Conservation (phyloP, 306 rosid species). For the Boehmeria nivea region DNA sequence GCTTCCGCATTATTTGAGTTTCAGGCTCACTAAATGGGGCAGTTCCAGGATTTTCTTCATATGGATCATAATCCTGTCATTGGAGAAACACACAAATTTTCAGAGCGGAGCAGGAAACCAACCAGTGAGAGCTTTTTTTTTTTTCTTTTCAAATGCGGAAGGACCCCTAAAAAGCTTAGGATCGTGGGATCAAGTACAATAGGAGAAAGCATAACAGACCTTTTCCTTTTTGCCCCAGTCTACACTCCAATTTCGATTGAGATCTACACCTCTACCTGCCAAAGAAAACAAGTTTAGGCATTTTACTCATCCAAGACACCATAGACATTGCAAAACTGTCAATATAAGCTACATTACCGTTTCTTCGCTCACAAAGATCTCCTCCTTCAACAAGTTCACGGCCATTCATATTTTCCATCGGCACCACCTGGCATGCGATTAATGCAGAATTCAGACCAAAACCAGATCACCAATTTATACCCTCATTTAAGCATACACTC, state of each 20-base stretch:
- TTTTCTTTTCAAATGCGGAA: too few relatives aligned
- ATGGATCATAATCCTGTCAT: conserved; percentile 91
- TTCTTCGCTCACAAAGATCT: conserved; percentile 94
- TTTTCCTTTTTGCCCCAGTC: conserved; percentile 99
- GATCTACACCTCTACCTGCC: conserved; percentile 99
- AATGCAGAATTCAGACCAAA: conserved; percentile 21
- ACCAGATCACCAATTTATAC: conserved; percentile 4
- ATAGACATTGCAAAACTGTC: conserved; percentile 7
- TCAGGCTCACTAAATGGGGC: conserved; percentile 98
- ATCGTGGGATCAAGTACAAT: neutral
- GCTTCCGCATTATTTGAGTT: conserved; percentile 87
- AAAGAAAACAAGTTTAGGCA: conserved; percentile 26
- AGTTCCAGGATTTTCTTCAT: conserved; percentile 92
- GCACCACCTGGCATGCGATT: conserved; percentile 62
- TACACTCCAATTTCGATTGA: conserved; percentile 96
- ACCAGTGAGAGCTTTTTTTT: neutral
- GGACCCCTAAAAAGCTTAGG: neutral
- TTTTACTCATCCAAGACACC: conserved; percentile 21
- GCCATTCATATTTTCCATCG: conserved; percentile 90
- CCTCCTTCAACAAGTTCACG: conserved; percentile 86
- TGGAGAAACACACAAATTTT: conserved; percentile 5
- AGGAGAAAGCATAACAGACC: conserved; percentile 34
- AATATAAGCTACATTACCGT: conserved; percentile 49
- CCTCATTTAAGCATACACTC: neutral
- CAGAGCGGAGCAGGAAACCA: conserved; percentile 3